Base-by-base conservation (phyloP, 2,329 filamentous ascomycete genomes). In the Aspergillus sp. region DNA sequence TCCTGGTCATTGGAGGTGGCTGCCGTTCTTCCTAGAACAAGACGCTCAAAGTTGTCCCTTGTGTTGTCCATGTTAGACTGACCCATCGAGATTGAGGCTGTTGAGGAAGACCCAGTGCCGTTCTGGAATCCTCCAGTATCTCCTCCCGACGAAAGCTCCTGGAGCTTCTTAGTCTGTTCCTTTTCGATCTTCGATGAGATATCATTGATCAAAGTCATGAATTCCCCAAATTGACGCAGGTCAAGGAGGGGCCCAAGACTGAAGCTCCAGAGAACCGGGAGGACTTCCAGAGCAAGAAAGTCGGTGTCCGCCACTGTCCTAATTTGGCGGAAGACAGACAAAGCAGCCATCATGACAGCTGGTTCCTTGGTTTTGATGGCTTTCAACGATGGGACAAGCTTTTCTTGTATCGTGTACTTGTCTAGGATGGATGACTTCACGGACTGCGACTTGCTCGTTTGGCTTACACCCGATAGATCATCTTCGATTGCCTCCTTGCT, bases 341-440 rank as follows among this genome's bases (percentile, higher is more conserved):
- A 81, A 0, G 92, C 90, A 5, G 94, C 93, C 82, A 98, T 90
- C 91, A 98, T 98, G 9, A 99, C 95, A 7, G 92, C 93, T 0
- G 95, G 95, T 74, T 99, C 95, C 73, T 97, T 98, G 0, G 95
- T 99, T 78, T 97, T 98, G 79, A 99, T 98, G 2, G 84, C 92
- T 71, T 91, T 92, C 62, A 99, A 83, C 4, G 98, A 80, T 0
- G 95, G 95, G 0, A 98, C 86, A 36, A 99, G 91, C 80, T 97
- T 98, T 74, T 99, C 95, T 74, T 99, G 95, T 79, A 99, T 94
- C 0, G 95, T 98, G 72, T 95, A 98, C 75, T 98, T 98, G 79
- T 99, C 95, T 28, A 99, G 81, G 3, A 94, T 93, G 2, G 88
- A 92, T 0, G 89, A 89, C 1, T 86, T 90, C 3, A 84, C 85